Percentiles rank a stretch among this genome's conserved stretches.
phyloP scores from a whole-genome alignment of 352 stramenopile genomes.

The Lagenidium giganteum region DNA sequence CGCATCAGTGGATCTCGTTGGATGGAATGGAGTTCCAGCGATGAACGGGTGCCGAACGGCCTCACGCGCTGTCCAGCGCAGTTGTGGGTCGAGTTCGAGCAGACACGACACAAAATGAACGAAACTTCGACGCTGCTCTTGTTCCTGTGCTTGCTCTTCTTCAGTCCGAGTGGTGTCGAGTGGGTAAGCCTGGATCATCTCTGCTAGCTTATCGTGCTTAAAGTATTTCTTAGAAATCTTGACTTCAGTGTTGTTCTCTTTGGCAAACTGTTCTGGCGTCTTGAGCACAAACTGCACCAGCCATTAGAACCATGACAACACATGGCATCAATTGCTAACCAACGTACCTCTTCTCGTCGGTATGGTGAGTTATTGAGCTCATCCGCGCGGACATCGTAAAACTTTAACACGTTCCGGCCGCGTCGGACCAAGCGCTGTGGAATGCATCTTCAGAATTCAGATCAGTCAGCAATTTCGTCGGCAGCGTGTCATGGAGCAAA shows the following conservation, averaged over 20 bases:
- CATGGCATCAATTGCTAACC: no score
- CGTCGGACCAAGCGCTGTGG: conserved; percentile 16
- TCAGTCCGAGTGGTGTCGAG: conserved; percentile 6
- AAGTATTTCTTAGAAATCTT: conserved; percentile 26
- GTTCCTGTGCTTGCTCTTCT: conserved; percentile 1
- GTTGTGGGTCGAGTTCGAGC: conserved; percentile 13
- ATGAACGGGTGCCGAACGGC: conserved; percentile 27
- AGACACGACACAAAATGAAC: conserved; percentile 21
- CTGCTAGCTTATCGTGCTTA: conserved; percentile 22
- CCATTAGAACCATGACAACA: no score
- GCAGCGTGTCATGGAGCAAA: no score
- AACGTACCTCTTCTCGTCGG: no score
- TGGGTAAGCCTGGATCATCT: conserved; percentile 25
- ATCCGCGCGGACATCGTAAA: conserved; percentile 24
- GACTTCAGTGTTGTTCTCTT: conserved; percentile 12
- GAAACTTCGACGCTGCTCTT: conserved; percentile 18
- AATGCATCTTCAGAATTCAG: no score
- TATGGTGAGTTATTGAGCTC: no score
- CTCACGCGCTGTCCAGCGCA: conserved; percentile 23
- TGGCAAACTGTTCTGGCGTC: conserved; percentile 18
- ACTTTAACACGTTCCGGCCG: conserved; percentile 25
- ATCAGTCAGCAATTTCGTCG: no score
- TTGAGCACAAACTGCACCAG: conserved; percentile 19
- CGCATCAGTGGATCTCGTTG: no score
- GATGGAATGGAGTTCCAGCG: conserved; percentile 17